Evolutionary conservation across 441 rosid genomes (phyloP).

Genomic region (Syzygium malaccense): DNA sequence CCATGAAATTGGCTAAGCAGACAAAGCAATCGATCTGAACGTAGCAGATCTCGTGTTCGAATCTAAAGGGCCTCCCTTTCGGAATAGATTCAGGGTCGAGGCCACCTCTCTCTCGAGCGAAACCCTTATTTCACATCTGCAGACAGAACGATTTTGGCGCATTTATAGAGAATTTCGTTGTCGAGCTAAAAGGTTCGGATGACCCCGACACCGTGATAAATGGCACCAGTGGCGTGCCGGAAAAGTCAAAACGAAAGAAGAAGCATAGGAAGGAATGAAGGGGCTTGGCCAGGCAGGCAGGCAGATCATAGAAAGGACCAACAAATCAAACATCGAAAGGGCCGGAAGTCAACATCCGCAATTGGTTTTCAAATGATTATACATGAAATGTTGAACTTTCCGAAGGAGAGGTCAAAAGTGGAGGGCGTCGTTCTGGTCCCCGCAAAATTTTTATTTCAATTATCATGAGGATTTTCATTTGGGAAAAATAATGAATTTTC

Average conservation of each 20-base stretch:
- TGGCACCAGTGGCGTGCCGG: fast-evolving
- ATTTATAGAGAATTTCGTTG: no score
- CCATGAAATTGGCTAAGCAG: background rate
- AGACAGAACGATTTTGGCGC: no score
- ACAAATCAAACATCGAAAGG: background rate
- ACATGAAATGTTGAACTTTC: background rate
- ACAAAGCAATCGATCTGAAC: background rate
- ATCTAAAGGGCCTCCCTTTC: background rate
- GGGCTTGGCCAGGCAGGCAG: background rate
- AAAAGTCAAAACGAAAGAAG: background rate
- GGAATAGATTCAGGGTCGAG: background rate
- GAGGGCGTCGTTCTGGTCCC: background rate
- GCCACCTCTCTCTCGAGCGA: no score
- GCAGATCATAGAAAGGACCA: background rate
- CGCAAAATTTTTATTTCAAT: background rate
- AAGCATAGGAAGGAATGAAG: background rate
- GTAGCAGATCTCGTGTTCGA: background rate
- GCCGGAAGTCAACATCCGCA: background rate
- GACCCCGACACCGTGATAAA: background rate
- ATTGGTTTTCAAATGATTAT: background rate
- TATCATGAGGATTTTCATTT: background rate
- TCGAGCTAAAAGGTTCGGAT: background rate
- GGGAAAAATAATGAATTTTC: background rate
- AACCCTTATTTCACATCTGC: background rate
- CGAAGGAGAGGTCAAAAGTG: background rate